Evolutionary conservation across 768 basidiomycete genomes (phyloP), one percentile per base, ranked within the genome.

Genomic region (Boletus tylopilopsis): DNA sequence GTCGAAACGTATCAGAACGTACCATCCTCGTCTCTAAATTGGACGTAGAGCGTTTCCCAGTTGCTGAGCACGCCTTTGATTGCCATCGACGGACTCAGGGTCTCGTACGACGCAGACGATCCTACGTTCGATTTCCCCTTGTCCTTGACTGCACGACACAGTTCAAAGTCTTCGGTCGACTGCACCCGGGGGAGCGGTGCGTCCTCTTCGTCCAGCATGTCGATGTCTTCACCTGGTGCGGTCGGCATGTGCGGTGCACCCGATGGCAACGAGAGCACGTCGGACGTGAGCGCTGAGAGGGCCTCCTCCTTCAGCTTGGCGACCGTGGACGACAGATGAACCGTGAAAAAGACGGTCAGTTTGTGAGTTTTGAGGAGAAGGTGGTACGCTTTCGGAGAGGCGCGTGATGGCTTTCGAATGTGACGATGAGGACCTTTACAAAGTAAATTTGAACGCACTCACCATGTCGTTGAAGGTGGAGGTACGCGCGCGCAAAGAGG

Each of bases 291-390:
- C 8, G 86, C 87, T 0, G 77, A 76, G 1, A 88, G 64, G 1
- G 78, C 80, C 45, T 88, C 82, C 32, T 72, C 67, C 61, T 90
- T 90, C 35, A 89, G 56, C n/a, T 71, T 69, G 12, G 67, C 72
- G 60, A 90, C 71, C 6, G 78, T 79, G 9, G 75, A 75, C 29
- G 73, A 75, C 8, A 79, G 81, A 35, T 74, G 66, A 10, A 76
- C 73, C 7, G 81, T 79, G 54, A 84, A 68, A 58, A 85, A 75
- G 56, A 88, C 70, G 6, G 83, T 83, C 44, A 85, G 69, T 55
- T 80, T 86, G 71, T 89, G 85, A 0, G 86, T 84, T 60, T 85
- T 87, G 56, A 89, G 66, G n/a, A 81, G 73, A 16, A 90, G 60
- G 46, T 86, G 81, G 68, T 83, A 82, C 42, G 79, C 71, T 68